These are phyloP conservation scores for Cyclotella baltica DNA, from an alignment of 108 stramenopile species.

Conservation along the genomic window DNA sequence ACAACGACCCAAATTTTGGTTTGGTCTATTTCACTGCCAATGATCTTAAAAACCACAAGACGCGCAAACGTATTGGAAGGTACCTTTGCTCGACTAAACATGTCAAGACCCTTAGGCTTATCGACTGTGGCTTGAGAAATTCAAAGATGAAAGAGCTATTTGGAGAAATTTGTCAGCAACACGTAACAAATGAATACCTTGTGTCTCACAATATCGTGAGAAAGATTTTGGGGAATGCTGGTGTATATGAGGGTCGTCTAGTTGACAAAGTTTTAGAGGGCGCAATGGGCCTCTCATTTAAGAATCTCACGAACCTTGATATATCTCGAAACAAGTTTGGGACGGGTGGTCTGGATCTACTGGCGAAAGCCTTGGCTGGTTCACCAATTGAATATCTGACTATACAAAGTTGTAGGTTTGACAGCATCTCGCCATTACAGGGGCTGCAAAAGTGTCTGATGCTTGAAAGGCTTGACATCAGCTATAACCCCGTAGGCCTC, in stretches of 20 bases:
- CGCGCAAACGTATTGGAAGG: constrained; percentile 14
- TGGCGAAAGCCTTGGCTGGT: constrained; percentile 23
- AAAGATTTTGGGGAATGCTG: constrained; percentile 10
- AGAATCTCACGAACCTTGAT: constrained; percentile 11
- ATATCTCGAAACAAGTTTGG: constrained; percentile 16
- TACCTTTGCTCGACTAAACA: constrained; percentile 24
- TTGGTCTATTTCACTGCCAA: background rate
- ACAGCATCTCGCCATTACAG: background rate
- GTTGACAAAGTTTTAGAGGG: constrained; percentile 3
- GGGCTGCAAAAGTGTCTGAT: constrained; percentile 1
- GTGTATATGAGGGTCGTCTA: background rate
- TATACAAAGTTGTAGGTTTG: background rate
- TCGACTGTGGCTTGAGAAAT: background rate
- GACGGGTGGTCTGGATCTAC: constrained; percentile 16
- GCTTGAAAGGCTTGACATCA: background rate
- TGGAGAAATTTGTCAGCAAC: constrained; percentile 20
- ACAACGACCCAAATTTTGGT: constrained; percentile 32
- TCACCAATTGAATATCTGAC: constrained; percentile 3
- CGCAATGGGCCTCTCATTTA: constrained; percentile 13
- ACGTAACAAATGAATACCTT: constrained; percentile 26
- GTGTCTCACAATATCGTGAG: too few relatives aligned
- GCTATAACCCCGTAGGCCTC: background rate
- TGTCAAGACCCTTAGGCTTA: constrained; percentile 7
- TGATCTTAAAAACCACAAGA: background rate
- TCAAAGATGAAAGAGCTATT: constrained; percentile 28